Percentiles rank a stretch among this genome's conserved stretches.
These are phyloP conservation scores for Chrysoporthe cubensis DNA, from an alignment of 2,329 filamentous ascomycete genomes.

Conservation along the genomic window DNA sequence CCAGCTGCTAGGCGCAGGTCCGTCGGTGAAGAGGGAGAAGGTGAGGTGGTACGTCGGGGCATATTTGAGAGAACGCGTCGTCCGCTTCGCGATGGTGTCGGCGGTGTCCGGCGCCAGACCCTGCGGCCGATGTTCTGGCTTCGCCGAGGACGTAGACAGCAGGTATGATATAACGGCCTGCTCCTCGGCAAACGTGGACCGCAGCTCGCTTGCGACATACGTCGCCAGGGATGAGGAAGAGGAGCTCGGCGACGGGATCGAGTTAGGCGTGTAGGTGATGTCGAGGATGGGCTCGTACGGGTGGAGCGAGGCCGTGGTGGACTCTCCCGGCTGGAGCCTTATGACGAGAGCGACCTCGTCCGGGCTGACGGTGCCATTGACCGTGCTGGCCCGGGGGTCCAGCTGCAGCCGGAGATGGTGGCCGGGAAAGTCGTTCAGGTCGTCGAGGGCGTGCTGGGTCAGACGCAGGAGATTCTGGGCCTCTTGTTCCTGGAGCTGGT, in stretches of 20 bases:
- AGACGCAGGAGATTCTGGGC: slow-evolving; percentile 73
- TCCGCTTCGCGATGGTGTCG: slow-evolving; percentile 67
- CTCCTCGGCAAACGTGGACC: slow-evolving; percentile 82
- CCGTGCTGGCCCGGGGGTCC: slow-evolving; percentile 45
- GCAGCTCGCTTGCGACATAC: slow-evolving; percentile 78
- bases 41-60: slow-evolving; percentile 93
- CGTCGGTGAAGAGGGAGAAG: slow-evolving; percentile 90
- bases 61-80: slow-evolving; percentile 86
- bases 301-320: slow-evolving; percentile 66
- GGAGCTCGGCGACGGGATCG: slow-evolving; percentile 67
- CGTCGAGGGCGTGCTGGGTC: slow-evolving; percentile 86
- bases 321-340: slow-evolving; percentile 67
- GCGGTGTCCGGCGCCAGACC: slow-evolving; percentile 54
- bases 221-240: slow-evolving; percentile 74
- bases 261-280: slow-evolving; percentile 74
- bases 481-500: slow-evolving; percentile 67
- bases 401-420: slow-evolving; percentile 79
- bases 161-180: slow-evolving; percentile 82
- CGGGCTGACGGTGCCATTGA: slow-evolving; percentile 43
- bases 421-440: slow-evolving; percentile 81
- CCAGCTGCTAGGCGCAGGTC: slow-evolving; percentile 81
- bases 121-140: slow-evolving; percentile 44
- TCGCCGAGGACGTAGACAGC: slow-evolving; percentile 61
- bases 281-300: slow-evolving; percentile 73
- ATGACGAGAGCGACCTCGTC: slow-evolving; percentile 69